These are phyloP conservation scores for Medicago arabica DNA, from an alignment of 306 rosid genomes.

Conservation along the genomic window DNA sequence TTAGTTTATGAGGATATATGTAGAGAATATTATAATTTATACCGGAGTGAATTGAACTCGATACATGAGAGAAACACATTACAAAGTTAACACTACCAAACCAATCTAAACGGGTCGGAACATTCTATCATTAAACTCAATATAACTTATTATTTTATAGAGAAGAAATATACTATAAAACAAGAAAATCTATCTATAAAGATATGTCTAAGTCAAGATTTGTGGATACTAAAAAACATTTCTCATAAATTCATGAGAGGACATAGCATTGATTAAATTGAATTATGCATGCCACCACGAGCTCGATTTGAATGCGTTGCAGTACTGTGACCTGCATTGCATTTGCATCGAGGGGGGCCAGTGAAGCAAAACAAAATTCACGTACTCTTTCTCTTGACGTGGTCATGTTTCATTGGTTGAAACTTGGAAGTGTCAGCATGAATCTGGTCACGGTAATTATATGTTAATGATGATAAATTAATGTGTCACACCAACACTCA, in stretches of 20 bases:
- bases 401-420: not conserved
- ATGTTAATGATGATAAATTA: constrained; percentile 50
- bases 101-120: too few species aligned
- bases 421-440: constrained; percentile 7
- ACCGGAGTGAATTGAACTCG: too few species aligned
- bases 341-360: constrained; percentile 17
- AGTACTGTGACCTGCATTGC: constrained; percentile 25
- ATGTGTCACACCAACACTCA: constrained; percentile 27
- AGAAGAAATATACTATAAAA: too few species aligned
- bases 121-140: too few species aligned
- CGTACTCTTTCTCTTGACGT: constrained; percentile 30
- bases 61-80: too few species aligned
- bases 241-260: not conserved
- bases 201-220: too few species aligned
- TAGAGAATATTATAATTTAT: too few species aligned
- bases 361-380: not conserved
- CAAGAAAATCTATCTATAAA: too few species aligned
- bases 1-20: too few species aligned
- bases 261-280: not conserved
- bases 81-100: too few species aligned
- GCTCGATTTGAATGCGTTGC: constrained; percentile 42
- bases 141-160: too few species aligned
- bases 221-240: too few species aligned
- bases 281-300: constrained; percentile 26
- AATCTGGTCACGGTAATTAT: constrained; percentile 37